Evolutionary conservation across 306 rosid genomes (phyloP).

Genomic region (Prunus kanzakura): DNA sequence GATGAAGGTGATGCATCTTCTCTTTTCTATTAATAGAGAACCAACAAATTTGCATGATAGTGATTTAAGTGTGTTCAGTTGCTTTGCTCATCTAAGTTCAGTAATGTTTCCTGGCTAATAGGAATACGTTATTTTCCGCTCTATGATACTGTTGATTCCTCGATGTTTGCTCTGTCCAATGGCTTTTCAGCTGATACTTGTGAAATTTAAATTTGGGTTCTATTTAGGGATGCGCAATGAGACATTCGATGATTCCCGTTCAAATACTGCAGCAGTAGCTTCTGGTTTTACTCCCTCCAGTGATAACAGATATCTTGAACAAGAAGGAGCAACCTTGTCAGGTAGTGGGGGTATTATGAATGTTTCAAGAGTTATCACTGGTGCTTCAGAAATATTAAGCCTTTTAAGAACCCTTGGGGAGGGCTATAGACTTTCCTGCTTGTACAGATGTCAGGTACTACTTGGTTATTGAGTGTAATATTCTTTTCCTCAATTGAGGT

Average conservation of each 20-base stretch:
- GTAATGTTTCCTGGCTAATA: background rate
- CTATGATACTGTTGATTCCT: background rate
- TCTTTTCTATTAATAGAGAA: background rate
- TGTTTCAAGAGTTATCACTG: constrained; percentile 52
- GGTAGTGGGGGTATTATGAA: constrained; percentile 51
- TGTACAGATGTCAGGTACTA: constrained; percentile 87
- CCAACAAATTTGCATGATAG: background rate
- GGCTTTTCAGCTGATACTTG: constrained; percentile 3
- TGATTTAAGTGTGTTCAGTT: background rate
- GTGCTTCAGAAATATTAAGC: constrained; percentile 70
- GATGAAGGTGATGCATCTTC: constrained; percentile 64
- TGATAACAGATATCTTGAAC: constrained; percentile 63
- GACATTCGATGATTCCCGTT: constrained; percentile 64
- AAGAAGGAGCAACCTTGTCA: constrained; percentile 41
- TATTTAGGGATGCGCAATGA: constrained; percentile 68
- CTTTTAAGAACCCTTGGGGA: constrained; percentile 88
- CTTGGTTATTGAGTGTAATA: constrained; percentile 18
- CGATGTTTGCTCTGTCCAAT: background rate
- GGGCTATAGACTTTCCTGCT: constrained; percentile 85
- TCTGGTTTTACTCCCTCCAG: constrained; percentile 49
- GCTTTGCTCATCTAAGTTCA: background rate
- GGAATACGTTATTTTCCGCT: background rate
- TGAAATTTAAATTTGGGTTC: constrained; percentile 12
- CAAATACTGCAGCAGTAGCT: constrained; percentile 45
- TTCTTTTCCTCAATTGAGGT: constrained; percentile 18